phyloP scores from a whole-genome alignment of 768 basidiomycete genomes.

The Solioccasus polychromus region DNA sequence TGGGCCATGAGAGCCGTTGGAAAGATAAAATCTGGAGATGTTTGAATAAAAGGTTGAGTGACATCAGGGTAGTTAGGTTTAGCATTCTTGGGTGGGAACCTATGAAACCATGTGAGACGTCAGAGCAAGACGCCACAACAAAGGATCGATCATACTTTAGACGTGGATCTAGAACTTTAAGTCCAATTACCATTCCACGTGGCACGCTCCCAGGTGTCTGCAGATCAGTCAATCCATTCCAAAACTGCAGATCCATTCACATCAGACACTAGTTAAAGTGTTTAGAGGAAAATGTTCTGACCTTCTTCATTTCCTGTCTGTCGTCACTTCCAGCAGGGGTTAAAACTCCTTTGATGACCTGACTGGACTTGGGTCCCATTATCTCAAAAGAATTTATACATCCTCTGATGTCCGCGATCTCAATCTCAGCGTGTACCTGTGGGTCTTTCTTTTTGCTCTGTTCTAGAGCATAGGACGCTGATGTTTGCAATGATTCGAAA shows the following conservation, averaged over 20 bases:
- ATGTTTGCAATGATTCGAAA: slow-evolving; percentile 47
- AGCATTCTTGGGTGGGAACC: slow-evolving; percentile 83
- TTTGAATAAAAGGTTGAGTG: slow-evolving; percentile 22
- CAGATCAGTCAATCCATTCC: slow-evolving; percentile 57
- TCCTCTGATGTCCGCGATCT: slow-evolving; percentile 69
- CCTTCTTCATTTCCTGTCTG: slow-evolving; percentile 58
- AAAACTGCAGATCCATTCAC: slow-evolving; percentile 31
- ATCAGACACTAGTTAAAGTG: slow-evolving; percentile 1
- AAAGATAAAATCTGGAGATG: slow-evolving; percentile 35
- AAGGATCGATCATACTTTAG: slow-evolving; percentile 54
- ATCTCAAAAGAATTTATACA: slow-evolving; percentile 83
- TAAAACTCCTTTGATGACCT: slow-evolving; percentile 66
- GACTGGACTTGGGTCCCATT: slow-evolving; percentile 80
- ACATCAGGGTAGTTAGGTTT: slow-evolving; percentile 37
- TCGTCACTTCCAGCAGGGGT: slow-evolving; percentile 47
- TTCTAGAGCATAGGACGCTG: slow-evolving; percentile 51
- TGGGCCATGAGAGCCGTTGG: slow-evolving; percentile 60
- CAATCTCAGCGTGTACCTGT: slow-evolving; percentile 39
- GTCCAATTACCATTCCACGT: slow-evolving; percentile 72
- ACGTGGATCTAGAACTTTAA: slow-evolving; percentile 83
- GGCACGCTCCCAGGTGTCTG: slow-evolving; percentile 68
- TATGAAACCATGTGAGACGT: slow-evolving; percentile 25
- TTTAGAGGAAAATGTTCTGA: slow-evolving; percentile 19
- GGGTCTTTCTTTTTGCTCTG: slow-evolving; percentile 25
- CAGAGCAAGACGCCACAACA: background rate